phyloP scores from a whole-genome alignment of 768 basidiomycete species.

The Mycena latifolia region DNA sequence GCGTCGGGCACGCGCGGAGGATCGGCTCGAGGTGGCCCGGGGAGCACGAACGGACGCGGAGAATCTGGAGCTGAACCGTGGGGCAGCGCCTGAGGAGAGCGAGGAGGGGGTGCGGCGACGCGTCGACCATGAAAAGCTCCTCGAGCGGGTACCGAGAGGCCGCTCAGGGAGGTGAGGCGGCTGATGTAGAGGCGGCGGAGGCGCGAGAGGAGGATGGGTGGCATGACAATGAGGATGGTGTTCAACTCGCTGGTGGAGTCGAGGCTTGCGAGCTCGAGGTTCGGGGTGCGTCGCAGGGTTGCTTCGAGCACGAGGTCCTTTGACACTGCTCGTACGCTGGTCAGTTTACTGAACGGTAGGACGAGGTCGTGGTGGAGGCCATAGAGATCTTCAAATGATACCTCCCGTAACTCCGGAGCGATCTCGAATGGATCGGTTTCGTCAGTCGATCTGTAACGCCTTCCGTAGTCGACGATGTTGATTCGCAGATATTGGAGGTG shows the following conservation, averaged over 20 bases:
- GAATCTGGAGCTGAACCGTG: not conserved
- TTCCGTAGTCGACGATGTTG: not conserved
- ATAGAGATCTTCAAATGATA: conserved; percentile 14
- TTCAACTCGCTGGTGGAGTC: not conserved
- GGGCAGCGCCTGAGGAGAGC: not conserved
- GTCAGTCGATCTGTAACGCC: not conserved
- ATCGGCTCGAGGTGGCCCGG: not conserved
- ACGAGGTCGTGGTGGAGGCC: not conserved
- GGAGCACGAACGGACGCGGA: not conserved
- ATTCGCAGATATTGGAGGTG: conserved; percentile 11
- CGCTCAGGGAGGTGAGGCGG: not conserved
- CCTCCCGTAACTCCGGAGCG: conserved; percentile 18
- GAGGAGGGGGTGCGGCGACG: not conserved
- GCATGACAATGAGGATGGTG: not conserved
- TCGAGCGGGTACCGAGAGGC: not conserved
- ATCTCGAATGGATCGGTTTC: conserved; percentile 16
- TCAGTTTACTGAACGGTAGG: conserved; percentile 17
- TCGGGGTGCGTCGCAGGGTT: not conserved
- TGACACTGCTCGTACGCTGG: not conserved
- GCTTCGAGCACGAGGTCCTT: accelerated
- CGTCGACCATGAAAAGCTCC: not conserved
- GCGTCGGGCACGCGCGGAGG: not conserved
- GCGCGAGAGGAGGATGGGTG: not conserved
- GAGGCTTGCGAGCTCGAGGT: conserved; percentile 16
- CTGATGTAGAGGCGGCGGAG: conserved; percentile 18